Base-by-base conservation (phyloP, 2,329 filamentous ascomycete genomes). In the Colletotrichum phormii region DNA sequence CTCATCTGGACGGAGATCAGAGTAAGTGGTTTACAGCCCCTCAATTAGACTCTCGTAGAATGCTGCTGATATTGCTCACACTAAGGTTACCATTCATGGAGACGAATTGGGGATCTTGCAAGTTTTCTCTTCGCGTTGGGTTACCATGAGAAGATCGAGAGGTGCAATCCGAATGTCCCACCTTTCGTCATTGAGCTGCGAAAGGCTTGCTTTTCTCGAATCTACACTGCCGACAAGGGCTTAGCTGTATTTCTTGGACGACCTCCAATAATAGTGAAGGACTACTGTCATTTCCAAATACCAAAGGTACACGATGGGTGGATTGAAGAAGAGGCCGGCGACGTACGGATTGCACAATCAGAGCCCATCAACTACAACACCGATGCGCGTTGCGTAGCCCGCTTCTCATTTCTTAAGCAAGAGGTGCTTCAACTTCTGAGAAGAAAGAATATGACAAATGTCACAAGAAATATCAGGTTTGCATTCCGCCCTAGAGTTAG, bases 121-220 rank as follows among this genome's bases (percentile, higher is more conserved):
- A 82, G 82, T 49, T 86, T 85, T 0, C 77, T 87, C 1, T 86
- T 84, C 71, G 85, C 86, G 11, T 80, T 86, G 5, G 86, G 86
- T 5, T 81, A 86, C 31, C 86, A 88, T 70, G 81, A 86, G 61
- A 80, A 84, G 18, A 49, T 49, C 7, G 42, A 49, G 42, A 49
- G 42, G 42, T n/a, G 42, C 18, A 49, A 49, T 22, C 18, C 18
- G 4, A 22, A 49, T 18, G 15, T 49, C 18, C 42, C 42, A 9
- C 18, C 42, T 49, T 49, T 49, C 1, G n/a, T 49, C 18, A 49
- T 49, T 11, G 42, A 49, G 8, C 18, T 49, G 42, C 42, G 42
- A 22, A 49, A 49, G 42, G 42, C 42, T n/a, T 49, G 42, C 42
- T 49, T 49, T 22, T n/a, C 15, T 49, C 42, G 42, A 11, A 49